Conservation (phyloP, 306 rosid species). For the Rosa rugosa region DNA sequence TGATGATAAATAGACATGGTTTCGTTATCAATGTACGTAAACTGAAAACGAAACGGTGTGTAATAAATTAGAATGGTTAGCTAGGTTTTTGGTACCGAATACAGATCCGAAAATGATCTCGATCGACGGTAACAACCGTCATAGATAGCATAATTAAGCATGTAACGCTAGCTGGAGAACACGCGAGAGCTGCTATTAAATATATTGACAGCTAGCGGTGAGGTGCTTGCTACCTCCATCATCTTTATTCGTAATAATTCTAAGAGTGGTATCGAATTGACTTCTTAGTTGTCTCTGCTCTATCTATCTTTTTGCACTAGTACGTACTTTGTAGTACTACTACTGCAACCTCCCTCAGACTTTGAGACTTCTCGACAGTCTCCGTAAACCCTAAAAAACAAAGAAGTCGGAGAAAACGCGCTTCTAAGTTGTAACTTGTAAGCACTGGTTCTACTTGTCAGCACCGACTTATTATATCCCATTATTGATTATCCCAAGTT, state of each 20-base stretch:
- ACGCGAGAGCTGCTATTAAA: not conserved
- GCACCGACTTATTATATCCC: slow-evolving; percentile 28
- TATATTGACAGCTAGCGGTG: not conserved
- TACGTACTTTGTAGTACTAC: not conserved
- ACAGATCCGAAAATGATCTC: not conserved
- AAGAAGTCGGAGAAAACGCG: slow-evolving; percentile 7
- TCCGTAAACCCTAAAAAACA: not conserved
- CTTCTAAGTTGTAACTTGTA: not conserved
- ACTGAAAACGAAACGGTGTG: not conserved
- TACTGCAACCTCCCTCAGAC: not conserved
- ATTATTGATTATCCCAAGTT: not conserved
- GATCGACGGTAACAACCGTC: not conserved
- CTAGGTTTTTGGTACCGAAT: not conserved
- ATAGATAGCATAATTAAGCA: not conserved
- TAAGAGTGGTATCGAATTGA: not conserved
- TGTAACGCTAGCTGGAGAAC: not conserved
- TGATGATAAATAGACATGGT: not conserved
- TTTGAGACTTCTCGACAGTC: not conserved
- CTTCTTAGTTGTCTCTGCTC: not conserved
- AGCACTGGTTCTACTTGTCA: not conserved
- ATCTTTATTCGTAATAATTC: not conserved
- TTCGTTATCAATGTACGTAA: not conserved
- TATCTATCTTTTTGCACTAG: not conserved
- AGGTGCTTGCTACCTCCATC: not conserved
- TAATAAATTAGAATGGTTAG: not conserved